Percentiles rank a stretch among this genome's conserved stretches.
Evolutionary conservation across 345 rosid genomes (phyloP).

Genomic region (Populus nigra): DNA sequence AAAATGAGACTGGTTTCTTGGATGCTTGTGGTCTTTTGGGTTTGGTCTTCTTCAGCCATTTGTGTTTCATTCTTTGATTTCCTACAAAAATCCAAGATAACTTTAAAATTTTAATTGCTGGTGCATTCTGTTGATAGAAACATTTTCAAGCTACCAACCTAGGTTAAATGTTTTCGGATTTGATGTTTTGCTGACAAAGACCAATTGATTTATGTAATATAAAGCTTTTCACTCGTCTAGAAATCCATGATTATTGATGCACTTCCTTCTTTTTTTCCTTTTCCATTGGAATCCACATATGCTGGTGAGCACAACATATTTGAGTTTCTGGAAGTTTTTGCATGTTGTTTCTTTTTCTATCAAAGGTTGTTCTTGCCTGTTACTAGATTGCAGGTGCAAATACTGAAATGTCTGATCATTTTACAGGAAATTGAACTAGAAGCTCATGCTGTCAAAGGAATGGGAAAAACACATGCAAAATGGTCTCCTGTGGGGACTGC

Average conservation of each 20-base stretch:
- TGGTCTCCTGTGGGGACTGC: constrained; percentile 99
- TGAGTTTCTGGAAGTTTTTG: neutral
- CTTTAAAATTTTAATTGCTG: neutral
- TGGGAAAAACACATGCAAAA: constrained; percentile 89
- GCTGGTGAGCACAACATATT: neutral
- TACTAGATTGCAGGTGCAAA: neutral
- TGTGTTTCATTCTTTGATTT: neutral
- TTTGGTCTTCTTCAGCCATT: neutral
- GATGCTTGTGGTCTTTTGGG: neutral
- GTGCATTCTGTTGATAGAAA: neutral
- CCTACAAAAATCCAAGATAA: neutral
- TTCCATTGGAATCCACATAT: neutral
- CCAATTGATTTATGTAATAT: neutral
- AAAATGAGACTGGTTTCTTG: neutral
- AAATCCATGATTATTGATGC: neutral
- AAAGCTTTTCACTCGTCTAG: neutral
- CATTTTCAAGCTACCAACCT: neutral
- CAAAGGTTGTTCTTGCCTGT: neutral
- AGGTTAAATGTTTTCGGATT: neutral
- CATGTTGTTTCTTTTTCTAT: constrained; percentile 3
- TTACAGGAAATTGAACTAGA: constrained; percentile 90
- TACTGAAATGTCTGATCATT: neutral
- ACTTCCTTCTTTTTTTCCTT: neutral
- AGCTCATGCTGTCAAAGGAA: constrained; percentile 92
- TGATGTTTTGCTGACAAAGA: neutral